Base-by-base conservation (phyloP, 1,284 basidiomycete species). In the Rhizoctonia solani region DNA sequence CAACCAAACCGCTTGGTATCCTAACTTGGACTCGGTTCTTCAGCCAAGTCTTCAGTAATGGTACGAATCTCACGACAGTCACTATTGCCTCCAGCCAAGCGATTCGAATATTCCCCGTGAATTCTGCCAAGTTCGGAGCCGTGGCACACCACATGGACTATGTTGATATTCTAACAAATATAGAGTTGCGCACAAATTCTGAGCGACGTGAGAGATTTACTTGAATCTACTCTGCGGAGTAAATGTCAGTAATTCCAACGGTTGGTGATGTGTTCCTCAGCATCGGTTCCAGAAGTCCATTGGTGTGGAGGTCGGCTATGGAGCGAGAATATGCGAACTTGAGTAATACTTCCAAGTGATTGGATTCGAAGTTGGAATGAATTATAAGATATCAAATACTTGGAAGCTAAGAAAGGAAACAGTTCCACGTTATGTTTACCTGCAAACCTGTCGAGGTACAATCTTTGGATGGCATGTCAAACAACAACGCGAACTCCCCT, bases 221-320 rank as follows among this genome's bases (percentile, higher is more conserved):
- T 4, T 21, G 23, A 16, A 3, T 21, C 19, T 41, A 37, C 53
- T 47, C 41, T 34, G 47, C 39, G 59, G 59, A 41, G 59, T 42
- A 63, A 53, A 49, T 49, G 37, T 42, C 59, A 37, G 49, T 21
- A 49, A 37, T 27, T 42, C 53, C 16, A 30, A 55, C 37, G 19
- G 4, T 19, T 16, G 39, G 46, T 5, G 39, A 6, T 25, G 49
- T 11, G 34, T 9, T 6, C 44, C 8, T 6, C 9, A 9, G 19
- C 8, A 16, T 16, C 9, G 37, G 9, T 8, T 39, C 37, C 29
- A 8, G 19, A 9, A 27, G 19, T 52, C 8, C 21, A 4, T 13
- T 4, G 23, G 21, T 8, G 5, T 25, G 5, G 6, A 52, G 4
- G 5, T 4, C n/a, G 19, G 49, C 8, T 19, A n/a, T n/a, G 30